A percentile compares a stretch with the other conserved stretches of the same genome.
Conservation (phyloP, 352 stramenopile genomes). For the Pilasporangium apinafurcum region DNA sequence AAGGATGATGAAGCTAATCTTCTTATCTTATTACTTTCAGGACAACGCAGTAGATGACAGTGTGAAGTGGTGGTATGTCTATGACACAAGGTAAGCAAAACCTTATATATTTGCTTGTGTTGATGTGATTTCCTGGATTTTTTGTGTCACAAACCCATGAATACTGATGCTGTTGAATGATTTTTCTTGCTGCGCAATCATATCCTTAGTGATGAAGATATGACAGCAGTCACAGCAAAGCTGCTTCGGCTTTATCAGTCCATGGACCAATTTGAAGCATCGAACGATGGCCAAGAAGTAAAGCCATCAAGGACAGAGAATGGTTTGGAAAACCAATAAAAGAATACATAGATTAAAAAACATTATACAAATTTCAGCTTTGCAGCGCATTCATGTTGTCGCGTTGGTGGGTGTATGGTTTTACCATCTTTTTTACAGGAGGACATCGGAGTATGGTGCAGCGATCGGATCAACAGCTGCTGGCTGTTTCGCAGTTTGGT, state of each 20-base stretch:
- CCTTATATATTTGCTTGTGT: not conserved
- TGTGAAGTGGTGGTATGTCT: slow-evolving; percentile 44
- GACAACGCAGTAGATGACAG: not conserved
- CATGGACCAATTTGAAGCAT: slow-evolving; percentile 4
- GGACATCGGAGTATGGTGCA: slow-evolving; percentile 44
- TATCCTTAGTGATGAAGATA: slow-evolving; percentile 33
- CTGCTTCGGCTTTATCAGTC: slow-evolving; percentile 13
- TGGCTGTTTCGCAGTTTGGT: slow-evolving; percentile 9
- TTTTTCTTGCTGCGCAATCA: not conserved
- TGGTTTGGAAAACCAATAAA: not conserved
- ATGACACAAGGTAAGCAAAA: slow-evolving; percentile 30
- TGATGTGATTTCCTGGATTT: not conserved
- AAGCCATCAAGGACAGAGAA: slow-evolving; percentile 1
- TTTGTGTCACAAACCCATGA: not conserved
- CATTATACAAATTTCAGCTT: too few relatives aligned
- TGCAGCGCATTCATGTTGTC: too few relatives aligned
- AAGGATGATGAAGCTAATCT: too few relatives aligned
- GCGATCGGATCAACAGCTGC: slow-evolving; percentile 10
- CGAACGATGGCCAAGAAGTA: not conserved
- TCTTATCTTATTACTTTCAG: not conserved
- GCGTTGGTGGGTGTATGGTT: too few relatives aligned
- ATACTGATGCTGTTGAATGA: slow-evolving; percentile 1
- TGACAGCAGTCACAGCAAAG: slow-evolving; percentile 15
- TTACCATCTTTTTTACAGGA: slow-evolving; percentile 34
- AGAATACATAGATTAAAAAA: too few relatives aligned